phyloP scores from a whole-genome alignment of 805 yeast species.

The Kazachstania africana region DNA sequence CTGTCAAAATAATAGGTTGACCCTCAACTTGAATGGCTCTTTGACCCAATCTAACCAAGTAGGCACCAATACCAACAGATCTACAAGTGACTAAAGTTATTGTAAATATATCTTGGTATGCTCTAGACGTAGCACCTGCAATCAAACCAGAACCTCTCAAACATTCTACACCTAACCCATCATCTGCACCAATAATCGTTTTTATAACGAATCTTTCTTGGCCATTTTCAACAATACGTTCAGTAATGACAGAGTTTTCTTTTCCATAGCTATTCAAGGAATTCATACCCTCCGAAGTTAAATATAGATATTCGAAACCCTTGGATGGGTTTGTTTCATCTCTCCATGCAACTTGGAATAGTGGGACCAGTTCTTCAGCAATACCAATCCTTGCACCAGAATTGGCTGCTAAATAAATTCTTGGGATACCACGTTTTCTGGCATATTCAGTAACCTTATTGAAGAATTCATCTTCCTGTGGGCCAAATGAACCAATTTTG shows the following conservation, averaged over 20 bases:
- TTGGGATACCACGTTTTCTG: slow-evolving; percentile 81
- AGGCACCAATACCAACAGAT: slow-evolving; percentile 99
- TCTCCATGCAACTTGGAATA: slow-evolving; percentile 88
- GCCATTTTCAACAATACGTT: slow-evolving; percentile 73
- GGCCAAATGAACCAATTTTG: slow-evolving; percentile 98
- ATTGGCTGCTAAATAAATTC: slow-evolving; percentile 93
- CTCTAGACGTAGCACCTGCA: slow-evolving; percentile 97
- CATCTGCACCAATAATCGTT: slow-evolving; percentile 84
- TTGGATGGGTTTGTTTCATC: slow-evolving; percentile 60
- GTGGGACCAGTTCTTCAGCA: slow-evolving; percentile 90
- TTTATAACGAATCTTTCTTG: slow-evolving; percentile 72
- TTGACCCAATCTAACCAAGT: slow-evolving; percentile 94
- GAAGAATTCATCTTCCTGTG: slow-evolving; percentile 87
- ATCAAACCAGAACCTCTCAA: slow-evolving; percentile 95
- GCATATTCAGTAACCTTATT: slow-evolving; percentile 88
- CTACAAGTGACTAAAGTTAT: slow-evolving; percentile 98
- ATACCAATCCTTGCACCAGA: slow-evolving; percentile 99
- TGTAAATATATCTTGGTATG: slow-evolving; percentile 95
- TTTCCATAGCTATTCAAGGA: slow-evolving; percentile 49
- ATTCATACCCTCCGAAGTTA: slow-evolving; percentile 54
- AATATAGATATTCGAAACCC: slow-evolving; percentile 85
- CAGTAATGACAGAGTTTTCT: slow-evolving; percentile 54
- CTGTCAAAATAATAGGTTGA: slow-evolving; percentile 95
- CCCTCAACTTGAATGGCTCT: slow-evolving; percentile 98
- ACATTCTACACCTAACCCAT: slow-evolving; percentile 97